Percentiles rank a stretch among this genome's conserved stretches.
Evolutionary conservation across 2,329 filamentous ascomycete genomes (phyloP).

Genomic region (Cladosporium colombiae): DNA sequence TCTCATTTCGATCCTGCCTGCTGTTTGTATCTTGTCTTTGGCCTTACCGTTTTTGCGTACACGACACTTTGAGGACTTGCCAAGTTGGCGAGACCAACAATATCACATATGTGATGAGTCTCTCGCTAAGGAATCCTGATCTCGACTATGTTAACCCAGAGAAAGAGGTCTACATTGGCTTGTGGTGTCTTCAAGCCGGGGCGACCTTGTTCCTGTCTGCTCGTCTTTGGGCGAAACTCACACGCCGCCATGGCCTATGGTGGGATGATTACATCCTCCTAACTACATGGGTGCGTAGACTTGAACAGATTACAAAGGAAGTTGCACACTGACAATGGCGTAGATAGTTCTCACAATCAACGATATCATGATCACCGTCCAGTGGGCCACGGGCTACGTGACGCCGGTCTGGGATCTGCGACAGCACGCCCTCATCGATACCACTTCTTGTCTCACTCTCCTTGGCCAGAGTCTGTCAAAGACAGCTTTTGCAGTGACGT

Average conservation of each 20-base stretch:
- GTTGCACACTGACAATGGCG: conserved; percentile 15
- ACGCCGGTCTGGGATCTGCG: conserved; percentile 51
- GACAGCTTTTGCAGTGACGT: conserved; percentile 43
- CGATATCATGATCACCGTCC: conserved; percentile 48
- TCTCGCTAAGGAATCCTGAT: conserved; percentile 22
- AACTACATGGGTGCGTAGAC: conserved; percentile 38
- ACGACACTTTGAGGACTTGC: background rate
- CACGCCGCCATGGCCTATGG: conserved; percentile 43
- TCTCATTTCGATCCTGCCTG: background rate
- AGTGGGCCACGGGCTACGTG: conserved; percentile 54
- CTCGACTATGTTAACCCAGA: conserved; percentile 39
- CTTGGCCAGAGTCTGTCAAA: conserved; percentile 42
- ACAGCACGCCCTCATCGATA: conserved; percentile 57
- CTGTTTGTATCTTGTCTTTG: background rate
- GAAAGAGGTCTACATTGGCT: conserved; percentile 39
- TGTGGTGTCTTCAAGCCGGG: conserved; percentile 43
- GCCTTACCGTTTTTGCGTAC: background rate
- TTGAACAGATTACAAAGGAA: background rate
- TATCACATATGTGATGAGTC: conserved; percentile 23
- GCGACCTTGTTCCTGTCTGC: conserved; percentile 40
- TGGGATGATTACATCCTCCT: conserved; percentile 44
- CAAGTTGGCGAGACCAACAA: background rate
- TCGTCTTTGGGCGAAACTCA: conserved; percentile 41
- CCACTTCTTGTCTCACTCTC: conserved; percentile 43
- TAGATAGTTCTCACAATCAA: conserved; percentile 49